Conservation (phyloP, 1,139 yeast species). For the Dujonia santamariae region DNA sequence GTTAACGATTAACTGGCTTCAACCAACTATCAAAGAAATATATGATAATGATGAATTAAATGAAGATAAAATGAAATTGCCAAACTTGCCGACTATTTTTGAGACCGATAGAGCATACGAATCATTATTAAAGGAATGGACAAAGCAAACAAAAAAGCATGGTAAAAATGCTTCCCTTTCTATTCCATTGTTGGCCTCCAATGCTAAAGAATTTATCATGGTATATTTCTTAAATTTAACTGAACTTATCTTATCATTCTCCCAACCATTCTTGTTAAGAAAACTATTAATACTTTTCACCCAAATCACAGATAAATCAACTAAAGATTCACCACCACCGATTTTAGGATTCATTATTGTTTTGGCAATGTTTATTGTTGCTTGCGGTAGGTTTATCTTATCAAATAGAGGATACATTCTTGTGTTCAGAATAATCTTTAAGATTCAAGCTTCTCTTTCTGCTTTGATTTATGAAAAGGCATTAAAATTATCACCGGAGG, state of each 20-base stretch:
- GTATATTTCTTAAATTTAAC: conserved; percentile 17
- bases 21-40: conserved; percentile 19
- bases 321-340: conserved; percentile 22
- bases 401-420: conserved; percentile 24
- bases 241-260: conserved; percentile 20
- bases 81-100: conserved; percentile 20
- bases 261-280: conserved; percentile 32
- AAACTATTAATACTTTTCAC: conserved; percentile 26
- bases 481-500: conserved; percentile 33
- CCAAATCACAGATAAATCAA: conserved; percentile 8
- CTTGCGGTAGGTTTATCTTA: conserved; percentile 23
- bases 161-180: conserved; percentile 24
- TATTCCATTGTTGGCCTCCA: conserved; percentile 7
- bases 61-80: conserved; percentile 16
- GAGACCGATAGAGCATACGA: conserved; percentile 19
- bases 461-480: conserved; percentile 34
- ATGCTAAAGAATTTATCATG: conserved; percentile 7
- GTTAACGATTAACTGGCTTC: conserved; percentile 21
- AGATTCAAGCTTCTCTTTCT: conserved; percentile 23
- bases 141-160: conserved; percentile 15
- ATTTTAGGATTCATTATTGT: conserved; percentile 32
- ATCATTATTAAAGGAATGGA: conserved; percentile 19
- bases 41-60: conserved; percentile 19
- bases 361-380: conserved; percentile 21
- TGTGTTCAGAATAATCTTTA: conserved; percentile 17